Evolutionary conservation across 768 basidiomycete species (phyloP).

Genomic region (Cantharellus anzutake): DNA sequence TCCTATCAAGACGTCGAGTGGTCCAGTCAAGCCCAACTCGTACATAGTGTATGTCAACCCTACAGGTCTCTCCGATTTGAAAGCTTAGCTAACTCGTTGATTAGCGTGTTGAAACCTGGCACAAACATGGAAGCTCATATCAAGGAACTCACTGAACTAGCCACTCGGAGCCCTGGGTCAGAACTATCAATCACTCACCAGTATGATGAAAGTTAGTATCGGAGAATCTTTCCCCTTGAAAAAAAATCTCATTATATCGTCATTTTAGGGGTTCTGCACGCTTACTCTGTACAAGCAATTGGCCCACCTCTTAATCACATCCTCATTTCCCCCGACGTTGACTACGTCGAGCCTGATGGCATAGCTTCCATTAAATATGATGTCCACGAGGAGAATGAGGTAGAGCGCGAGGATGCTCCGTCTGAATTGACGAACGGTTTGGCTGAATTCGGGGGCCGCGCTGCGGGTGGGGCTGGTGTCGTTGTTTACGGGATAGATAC

Average conservation of each 20-base stretch:
- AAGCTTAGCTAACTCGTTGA: not conserved
- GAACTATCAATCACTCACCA: constrained; percentile 3
- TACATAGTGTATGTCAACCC: constrained; percentile 2
- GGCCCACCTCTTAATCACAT: not conserved
- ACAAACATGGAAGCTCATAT: not conserved
- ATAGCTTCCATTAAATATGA: not conserved
- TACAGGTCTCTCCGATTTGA: not conserved
- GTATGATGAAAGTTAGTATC: constrained; percentile 4
- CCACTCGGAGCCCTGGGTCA: not conserved
- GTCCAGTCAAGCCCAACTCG: constrained; percentile 3
- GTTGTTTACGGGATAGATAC: constrained; percentile 23
- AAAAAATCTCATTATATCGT: not conserved
- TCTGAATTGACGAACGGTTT: not conserved
- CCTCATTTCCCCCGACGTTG: constrained; percentile 2
- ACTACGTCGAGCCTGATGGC: constrained; percentile 3
- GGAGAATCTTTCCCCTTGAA: not conserved
- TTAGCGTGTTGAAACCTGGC: not conserved
- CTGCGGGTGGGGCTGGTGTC: constrained; percentile 18
- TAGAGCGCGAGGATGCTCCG: not conserved
- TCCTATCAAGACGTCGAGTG: not conserved
- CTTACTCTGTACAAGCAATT: not conserved
- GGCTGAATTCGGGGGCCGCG: not conserved
- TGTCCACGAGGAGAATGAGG: not conserved
- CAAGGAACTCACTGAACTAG: not conserved
- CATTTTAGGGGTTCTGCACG: constrained; percentile 6